Evolutionary conservation across 2,329 filamentous ascomycete genomes (phyloP), one percentile per base, ranked within the genome.

Genomic region (Sarocladium brachiariae): DNA sequence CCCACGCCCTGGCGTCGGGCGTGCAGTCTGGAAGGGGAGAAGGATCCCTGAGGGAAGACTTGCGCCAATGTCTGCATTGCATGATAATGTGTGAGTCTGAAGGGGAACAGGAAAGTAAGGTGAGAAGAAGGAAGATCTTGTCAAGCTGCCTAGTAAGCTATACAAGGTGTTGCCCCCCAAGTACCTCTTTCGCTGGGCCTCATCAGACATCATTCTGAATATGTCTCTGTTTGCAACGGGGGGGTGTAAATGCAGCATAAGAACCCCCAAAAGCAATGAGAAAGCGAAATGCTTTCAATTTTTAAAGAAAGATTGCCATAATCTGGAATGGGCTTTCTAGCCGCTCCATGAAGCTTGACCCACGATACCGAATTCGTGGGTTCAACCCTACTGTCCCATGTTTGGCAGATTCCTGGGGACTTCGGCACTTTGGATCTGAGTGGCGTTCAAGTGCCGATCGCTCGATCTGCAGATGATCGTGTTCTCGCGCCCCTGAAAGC

Each of bases 381-480:
- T 9, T n/a, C 33, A 35, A n/a, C 8, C 7, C 14, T 6, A 6
- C 33, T 35, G 6, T n/a, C n/a, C n/a, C n/a, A n/a, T n/a, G n/a
- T n/a, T n/a, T n/a, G n/a, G n/a, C n/a, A n/a, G n/a, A n/a, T n/a
- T n/a, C n/a, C n/a, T n/a, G n/a, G n/a, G n/a, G n/a, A n/a, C 27
- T 30, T 18, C 7, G 34, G 34, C 34, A 37, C n/a, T 37, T 37
- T n/a, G 34, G 7, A 37, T 37, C 34, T 37, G 11, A 11, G 23
- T 25, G 23, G 39, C 39, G 19, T 10, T 25, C 39, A 25, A 43
- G 4, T 25, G 39, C 39, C 39, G 39, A 43, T 43, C 39, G 21
- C 39, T 25, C 39, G 21, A 43, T 43, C 39, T 25, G 39, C 39
- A 43, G 39, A 25, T 25, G 4, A 25, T 43, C 39, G 21, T 43